A percentile compares a stretch with the other conserved stretches of the same genome.
Conservation (phyloP, 106 monocot genomes). For the Acorus calamus region DNA sequence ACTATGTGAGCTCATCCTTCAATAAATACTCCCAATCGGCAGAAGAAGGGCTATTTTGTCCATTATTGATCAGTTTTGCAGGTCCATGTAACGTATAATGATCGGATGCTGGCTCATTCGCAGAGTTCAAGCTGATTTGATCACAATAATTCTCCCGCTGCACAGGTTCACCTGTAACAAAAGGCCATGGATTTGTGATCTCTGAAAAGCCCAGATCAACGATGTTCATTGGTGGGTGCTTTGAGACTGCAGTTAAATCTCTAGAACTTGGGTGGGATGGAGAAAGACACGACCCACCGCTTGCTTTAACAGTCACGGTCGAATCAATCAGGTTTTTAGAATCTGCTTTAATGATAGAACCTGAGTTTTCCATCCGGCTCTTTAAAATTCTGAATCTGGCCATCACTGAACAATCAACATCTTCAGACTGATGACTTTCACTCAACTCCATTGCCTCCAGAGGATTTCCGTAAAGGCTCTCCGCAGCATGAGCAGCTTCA, state of each 20-base stretch:
- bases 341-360: conserved; percentile 2
- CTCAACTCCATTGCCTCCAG: background rate
- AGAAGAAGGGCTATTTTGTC: background rate
- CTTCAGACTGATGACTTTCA: conserved; percentile 2
- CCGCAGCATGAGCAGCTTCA: background rate
- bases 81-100: background rate
- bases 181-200: no score
- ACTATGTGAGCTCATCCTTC: conserved; percentile 1
- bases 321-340: no score
- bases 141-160: no score
- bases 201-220: no score
- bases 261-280: no score
- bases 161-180: no score
- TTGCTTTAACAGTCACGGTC: no score
- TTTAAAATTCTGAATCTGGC: conserved; percentile 24
- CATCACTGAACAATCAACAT: conserved; percentile 23
- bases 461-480: conserved; percentile 3
- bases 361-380: conserved; percentile 8
- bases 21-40: conserved; percentile 20
- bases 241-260: no score
- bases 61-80: background rate
- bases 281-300: no score
- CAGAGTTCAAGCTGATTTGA: no score
- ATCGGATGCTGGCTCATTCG: no score
- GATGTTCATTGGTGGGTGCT: no score